Evolutionary conservation across 768 basidiomycete genomes (phyloP), one percentile per base, ranked within the genome.

Genomic region (Lentinula edodes): DNA sequence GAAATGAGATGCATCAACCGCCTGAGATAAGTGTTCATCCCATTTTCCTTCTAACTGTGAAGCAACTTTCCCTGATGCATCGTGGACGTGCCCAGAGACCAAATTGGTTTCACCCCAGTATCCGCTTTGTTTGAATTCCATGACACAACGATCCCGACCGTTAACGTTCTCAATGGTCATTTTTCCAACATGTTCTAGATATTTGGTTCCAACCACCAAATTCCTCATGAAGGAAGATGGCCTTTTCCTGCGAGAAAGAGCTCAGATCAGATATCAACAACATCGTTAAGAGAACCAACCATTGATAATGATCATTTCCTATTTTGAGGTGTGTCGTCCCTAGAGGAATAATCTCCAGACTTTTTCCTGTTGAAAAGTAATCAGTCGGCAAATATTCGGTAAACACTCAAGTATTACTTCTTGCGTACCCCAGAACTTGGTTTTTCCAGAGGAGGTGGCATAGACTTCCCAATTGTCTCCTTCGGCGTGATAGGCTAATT

Each of bases 151-250:
- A 41, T 78, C 77, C 12, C 79, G 77, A 28, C 77, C 81, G 32
- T 76, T 76, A 6, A 72, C 76, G 66, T 92, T 91, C 62, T 85
- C 83, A 50, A 95, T 85, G 10, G 77, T 82, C 85, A 94, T 83
- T 70, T 88, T 83, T 32, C 93, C 93, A 43, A 80, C 82, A 67
- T 94, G 93, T 69, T 94, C 93, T 32, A 95, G 80, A 70, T 95
- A 95, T 69, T 94, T 94, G 28, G 90, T 89, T 9, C 93, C 93
- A 73, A 92, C 88, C 84, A 95, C 87, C 61, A 95, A 76, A 73
- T 94, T 94, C 63, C 93, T 78, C 78, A 94, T 86, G 73, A 94
- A 95, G 2, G 90, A 90, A 0, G 91, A 92, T 1, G 93, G 93
- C 65, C 89, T 91, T 52, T 83, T 88, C 92, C 93, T 93, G 66